Conservation (phyloP, 2,329 filamentous ascomycete genomes). For the Fusarium nygamai region DNA sequence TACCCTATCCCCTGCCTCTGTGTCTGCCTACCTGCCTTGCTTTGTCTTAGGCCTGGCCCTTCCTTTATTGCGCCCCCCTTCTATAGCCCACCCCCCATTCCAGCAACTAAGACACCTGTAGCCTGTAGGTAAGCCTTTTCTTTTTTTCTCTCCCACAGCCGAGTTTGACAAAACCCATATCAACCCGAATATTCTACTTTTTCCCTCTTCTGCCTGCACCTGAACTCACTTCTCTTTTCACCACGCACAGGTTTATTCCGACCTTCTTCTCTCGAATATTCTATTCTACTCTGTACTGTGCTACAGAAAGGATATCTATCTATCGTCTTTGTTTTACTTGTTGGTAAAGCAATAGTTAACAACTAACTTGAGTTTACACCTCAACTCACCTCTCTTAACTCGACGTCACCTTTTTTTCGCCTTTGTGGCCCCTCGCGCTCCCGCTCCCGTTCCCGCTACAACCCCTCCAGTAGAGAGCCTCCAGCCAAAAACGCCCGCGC, state of each 20-base stretch:
- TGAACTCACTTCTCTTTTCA: slow-evolving; percentile 37
- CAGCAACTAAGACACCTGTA: slow-evolving; percentile 26
- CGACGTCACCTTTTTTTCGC: slow-evolving; percentile 36
- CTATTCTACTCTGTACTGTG: neutral
- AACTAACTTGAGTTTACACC: slow-evolving; percentile 12
- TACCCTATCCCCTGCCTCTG: slow-evolving; percentile 14
- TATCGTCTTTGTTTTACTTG: slow-evolving; percentile 13
- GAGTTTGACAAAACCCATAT: slow-evolving; percentile 45
- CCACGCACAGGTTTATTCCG: slow-evolving; percentile 37
- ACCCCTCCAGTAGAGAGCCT: slow-evolving; percentile 31
- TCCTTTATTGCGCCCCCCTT: slow-evolving; percentile 29
- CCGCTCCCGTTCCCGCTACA: slow-evolving; percentile 39
- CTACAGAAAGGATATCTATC: slow-evolving; percentile 1
- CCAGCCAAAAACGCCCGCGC: slow-evolving; percentile 37
- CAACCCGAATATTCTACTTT: slow-evolving; percentile 44
- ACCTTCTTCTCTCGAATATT: slow-evolving; percentile 26
- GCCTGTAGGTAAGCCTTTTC: slow-evolving; percentile 27
- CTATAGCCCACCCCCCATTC: slow-evolving; percentile 37
- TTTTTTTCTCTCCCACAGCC: slow-evolving; percentile 44
- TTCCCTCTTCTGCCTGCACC: slow-evolving; percentile 36
- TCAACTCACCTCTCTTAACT: slow-evolving; percentile 7
- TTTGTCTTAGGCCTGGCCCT: slow-evolving; percentile 31
- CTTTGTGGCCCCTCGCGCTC: slow-evolving; percentile 39
- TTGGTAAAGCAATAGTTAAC: slow-evolving; percentile 18
- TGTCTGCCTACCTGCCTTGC: slow-evolving; percentile 27